phyloP scores from a whole-genome alignment of 805 yeast species.

The Ascoidea asiatica region DNA sequence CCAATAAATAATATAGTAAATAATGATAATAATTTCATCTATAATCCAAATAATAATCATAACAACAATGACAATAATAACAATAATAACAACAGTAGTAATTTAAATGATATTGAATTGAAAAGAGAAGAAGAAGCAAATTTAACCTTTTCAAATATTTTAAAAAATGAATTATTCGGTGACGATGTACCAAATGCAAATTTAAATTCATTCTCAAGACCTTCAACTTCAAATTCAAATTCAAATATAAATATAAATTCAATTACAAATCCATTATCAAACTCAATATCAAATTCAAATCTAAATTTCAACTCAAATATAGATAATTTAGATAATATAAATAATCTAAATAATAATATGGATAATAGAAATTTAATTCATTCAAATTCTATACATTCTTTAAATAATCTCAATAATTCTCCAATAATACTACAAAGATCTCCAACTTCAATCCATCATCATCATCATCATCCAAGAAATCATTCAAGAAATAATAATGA shows the following conservation, averaged over 20 bases:
- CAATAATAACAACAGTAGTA: conserved; percentile 12
- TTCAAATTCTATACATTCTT: not conserved
- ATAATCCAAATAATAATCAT: not conserved
- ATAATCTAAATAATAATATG: too few relatives aligned
- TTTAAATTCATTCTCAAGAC: not conserved
- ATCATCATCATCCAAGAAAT: not conserved
- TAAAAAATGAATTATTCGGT: conserved; percentile 86
- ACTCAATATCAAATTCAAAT: not conserved
- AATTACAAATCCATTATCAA: not conserved
- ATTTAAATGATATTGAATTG: conserved; percentile 50
- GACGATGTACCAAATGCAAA: conserved; percentile 46
- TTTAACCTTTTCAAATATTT: conserved; percentile 72
- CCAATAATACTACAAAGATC: too few relatives aligned
- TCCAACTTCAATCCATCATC: not conserved
- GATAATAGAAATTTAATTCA: too few relatives aligned
- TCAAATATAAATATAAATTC: not conserved
- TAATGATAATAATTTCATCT: not conserved
- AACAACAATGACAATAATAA: conserved; percentile 13
- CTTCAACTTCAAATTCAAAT: not conserved
- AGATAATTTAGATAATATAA: conserved; percentile 3
- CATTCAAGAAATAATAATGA: not conserved
- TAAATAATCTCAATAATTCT: too few relatives aligned
- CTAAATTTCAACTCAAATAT: not conserved
- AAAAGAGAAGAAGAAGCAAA: conserved; percentile 74
- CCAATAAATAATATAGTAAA: not conserved